phyloP scores from a whole-genome alignment of 257 asterid genomes.

The Ligustrum vulgare region DNA sequence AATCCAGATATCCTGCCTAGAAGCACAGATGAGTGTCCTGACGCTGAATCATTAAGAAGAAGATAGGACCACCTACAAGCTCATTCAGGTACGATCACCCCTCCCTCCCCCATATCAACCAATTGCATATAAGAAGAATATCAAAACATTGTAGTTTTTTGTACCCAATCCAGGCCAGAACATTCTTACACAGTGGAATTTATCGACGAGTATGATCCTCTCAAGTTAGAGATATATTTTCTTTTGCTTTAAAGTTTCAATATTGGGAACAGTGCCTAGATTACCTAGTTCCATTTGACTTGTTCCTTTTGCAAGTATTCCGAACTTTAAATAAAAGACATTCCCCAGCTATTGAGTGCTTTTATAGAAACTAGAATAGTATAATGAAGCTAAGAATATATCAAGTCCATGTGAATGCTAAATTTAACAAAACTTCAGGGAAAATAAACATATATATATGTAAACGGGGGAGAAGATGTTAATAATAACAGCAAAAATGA shows the following conservation, averaged over 20 bases:
- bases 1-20: neutral
- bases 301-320: neutral
- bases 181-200: neutral
- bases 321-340: neutral
- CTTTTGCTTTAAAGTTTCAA: neutral
- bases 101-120: neutral
- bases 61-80: neutral
- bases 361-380: conserved; percentile 5
- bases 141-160: neutral
- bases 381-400: neutral
- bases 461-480: neutral
- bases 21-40: neutral
- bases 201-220: neutral
- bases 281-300: neutral
- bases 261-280: neutral
- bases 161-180: neutral
- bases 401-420: neutral
- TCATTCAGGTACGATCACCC: no score
- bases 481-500: neutral
- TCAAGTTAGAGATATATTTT: conserved; percentile 2
- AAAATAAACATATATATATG: neutral
- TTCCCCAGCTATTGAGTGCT: neutral
- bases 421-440: neutral
- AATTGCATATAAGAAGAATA: neutral
- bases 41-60: neutral